These are phyloP conservation scores for Collybiopsis luxurians DNA, from an alignment of 768 basidiomycete species.

Conservation along the genomic window DNA sequence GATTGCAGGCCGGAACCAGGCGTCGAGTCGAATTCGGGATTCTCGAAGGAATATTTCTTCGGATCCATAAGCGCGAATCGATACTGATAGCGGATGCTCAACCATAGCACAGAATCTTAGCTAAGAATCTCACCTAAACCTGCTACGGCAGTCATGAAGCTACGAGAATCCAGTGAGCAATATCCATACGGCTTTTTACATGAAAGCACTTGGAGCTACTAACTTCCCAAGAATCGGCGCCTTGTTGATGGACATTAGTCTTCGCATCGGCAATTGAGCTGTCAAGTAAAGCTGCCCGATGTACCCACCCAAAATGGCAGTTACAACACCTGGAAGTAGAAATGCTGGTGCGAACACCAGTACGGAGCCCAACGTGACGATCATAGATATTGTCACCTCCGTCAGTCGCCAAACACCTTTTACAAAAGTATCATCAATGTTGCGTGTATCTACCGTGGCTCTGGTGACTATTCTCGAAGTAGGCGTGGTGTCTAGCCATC, in stretches of 20 bases:
- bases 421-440: not conserved
- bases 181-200: too few species aligned
- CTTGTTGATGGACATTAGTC: constrained; percentile 44
- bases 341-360: constrained; percentile 45
- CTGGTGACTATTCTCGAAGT: constrained; percentile 40
- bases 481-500: constrained; percentile 25
- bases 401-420: not conserved
- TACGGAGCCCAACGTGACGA: constrained; percentile 42
- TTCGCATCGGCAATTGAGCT: constrained; percentile 45
- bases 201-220: constrained; percentile 23
- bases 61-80: constrained; percentile 67
- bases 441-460: constrained; percentile 44
- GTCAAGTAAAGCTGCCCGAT: constrained; percentile 43
- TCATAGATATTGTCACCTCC: constrained; percentile 24
- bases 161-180: constrained; percentile 13
- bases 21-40: constrained; percentile 51
- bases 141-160: constrained; percentile 53
- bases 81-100: constrained; percentile 27
- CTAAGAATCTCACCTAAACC: constrained; percentile 41
- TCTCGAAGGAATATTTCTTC: constrained; percentile 44
- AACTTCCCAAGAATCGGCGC: constrained; percentile 35
- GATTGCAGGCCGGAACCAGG: constrained; percentile 42
- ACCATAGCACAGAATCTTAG: not conserved
- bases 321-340: constrained; percentile 40
- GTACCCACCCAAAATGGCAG: constrained; percentile 40